Evolutionary conservation across 805 yeast genomes (phyloP).

Genomic region (Kuraishia piskuri): DNA sequence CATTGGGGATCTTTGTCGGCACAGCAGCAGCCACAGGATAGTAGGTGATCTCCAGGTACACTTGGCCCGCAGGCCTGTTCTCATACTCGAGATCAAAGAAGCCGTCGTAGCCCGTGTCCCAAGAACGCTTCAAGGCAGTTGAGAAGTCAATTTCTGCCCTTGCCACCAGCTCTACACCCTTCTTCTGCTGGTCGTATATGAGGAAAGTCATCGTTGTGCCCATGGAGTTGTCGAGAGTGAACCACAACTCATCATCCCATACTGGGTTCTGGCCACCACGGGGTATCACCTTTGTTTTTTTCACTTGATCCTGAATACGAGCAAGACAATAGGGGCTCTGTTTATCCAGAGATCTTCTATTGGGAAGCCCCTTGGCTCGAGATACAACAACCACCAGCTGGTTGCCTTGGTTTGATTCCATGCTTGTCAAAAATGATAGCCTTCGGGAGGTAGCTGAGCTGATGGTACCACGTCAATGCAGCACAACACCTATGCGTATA

Average conservation of each 20-base stretch:
- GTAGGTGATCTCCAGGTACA: conserved; percentile 87
- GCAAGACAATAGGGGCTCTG: conserved; percentile 88
- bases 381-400: conserved; percentile 68
- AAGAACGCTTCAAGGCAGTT: conserved; percentile 57
- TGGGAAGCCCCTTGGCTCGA: conserved; percentile 80
- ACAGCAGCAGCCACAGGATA: conserved; percentile 44
- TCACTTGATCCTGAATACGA: conserved; percentile 73
- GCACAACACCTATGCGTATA: too few species aligned
- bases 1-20: conserved; percentile 8
- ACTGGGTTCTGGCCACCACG: conserved; percentile 94
- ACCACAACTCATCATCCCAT: conserved; percentile 74
- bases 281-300: conserved; percentile 65
- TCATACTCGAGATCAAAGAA: conserved; percentile 73
- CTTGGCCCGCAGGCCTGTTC: conserved; percentile 76
- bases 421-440: too few species aligned
- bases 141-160: conserved; percentile 72
- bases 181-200: conserved; percentile 76
- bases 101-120: conserved; percentile 69
- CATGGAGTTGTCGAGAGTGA: conserved; percentile 54
- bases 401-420: conserved; percentile 23
- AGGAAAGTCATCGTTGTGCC: conserved; percentile 60
- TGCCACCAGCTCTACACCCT: conserved; percentile 82
- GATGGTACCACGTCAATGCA: too few species aligned
- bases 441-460: too few species aligned
- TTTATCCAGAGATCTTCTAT: conserved; percentile 78